A percentile compares a stretch with the other conserved stretches of the same genome.
phyloP scores from a whole-genome alignment of 305 asterid genomes.

The Fraxinus angustifolia region DNA sequence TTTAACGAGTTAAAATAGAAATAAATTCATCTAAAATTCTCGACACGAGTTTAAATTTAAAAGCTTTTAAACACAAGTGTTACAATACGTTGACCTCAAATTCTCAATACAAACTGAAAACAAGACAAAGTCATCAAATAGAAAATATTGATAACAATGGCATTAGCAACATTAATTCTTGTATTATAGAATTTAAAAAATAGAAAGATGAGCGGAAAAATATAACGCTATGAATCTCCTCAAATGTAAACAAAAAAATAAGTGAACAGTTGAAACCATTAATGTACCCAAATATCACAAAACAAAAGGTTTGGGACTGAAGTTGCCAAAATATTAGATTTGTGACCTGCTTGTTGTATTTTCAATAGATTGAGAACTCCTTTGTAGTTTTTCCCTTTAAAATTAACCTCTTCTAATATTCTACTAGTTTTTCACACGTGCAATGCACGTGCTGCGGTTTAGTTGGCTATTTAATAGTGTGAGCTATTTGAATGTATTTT shows the following conservation, averaged over 20 bases:
- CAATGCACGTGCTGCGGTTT: too few relatives aligned
- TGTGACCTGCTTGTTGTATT: background rate
- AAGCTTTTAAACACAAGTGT: background rate
- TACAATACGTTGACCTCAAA: background rate
- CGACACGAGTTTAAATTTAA: background rate
- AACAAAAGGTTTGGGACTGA: background rate
- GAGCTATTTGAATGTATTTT: too few relatives aligned
- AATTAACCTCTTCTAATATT: too few relatives aligned
- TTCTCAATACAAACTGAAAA: background rate
- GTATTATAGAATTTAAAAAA: too few relatives aligned
- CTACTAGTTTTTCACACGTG: too few relatives aligned
- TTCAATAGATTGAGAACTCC: background rate
- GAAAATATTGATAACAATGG: background rate
- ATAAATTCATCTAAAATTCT: background rate
- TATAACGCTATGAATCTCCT: background rate
- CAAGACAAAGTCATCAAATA: background rate
- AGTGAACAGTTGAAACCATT: background rate
- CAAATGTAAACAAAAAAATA: background rate
- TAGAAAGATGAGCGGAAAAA: background rate
- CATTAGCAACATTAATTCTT: background rate
- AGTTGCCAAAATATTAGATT: background rate
- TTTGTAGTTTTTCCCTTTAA: too few relatives aligned
- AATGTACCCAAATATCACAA: background rate
- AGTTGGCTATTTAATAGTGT: too few relatives aligned
- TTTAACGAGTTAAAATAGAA: background rate